Evolutionary conservation across 495 filamentous ascomycete species (phyloP), one percentile per base, ranked within the genome.

Genomic region (Penicilliopsis zonata): DNA sequence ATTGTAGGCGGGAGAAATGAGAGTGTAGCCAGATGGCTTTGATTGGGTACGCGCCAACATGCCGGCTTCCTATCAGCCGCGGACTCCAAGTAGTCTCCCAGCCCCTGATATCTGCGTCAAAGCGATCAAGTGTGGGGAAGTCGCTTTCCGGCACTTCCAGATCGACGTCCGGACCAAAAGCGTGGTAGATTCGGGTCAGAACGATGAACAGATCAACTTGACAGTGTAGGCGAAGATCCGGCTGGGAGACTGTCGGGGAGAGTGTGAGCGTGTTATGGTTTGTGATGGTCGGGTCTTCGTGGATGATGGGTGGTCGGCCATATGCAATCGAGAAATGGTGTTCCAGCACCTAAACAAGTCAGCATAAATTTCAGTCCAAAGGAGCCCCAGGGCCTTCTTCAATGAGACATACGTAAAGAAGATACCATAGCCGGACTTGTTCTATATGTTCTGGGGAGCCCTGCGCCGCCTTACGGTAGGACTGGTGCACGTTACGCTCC

Each of bases 131-230:
- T 25, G 42, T 53, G 8, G 58, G 45, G 18, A 61, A 61, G 26
- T 65, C 58, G 31, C 52, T 57, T 33, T 65, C 61, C 13, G 59
- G 54, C 13, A 74, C 62, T 30, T 64, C 62, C 16, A 69, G 42
- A 14, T 73, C 70, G 4, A 66, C 54, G 46, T 76, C 72, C 2
- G 69, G 62, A n/a, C 71, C 72, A 37, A 74, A 75, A 21, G 59
- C 52, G 37, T 74, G 59, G 37, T 72, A 73, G 29, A 71, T 67
- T 19, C 62, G 57, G 14, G 67, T 73, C 18, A 77, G 55, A 31
- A 74, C 65, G 14, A 67, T 66, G 44, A 77, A 74, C 20, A 77
- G 33, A 25, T 72, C 65, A 14, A 77, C 69, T 41, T 77, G 72
- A 21, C 65, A 67, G 14, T 69, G 58, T 9, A 77, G 42, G 31